Conservation (phyloP, 108 stramenopile genomes). For the Chaetoceros muelleri region DNA sequence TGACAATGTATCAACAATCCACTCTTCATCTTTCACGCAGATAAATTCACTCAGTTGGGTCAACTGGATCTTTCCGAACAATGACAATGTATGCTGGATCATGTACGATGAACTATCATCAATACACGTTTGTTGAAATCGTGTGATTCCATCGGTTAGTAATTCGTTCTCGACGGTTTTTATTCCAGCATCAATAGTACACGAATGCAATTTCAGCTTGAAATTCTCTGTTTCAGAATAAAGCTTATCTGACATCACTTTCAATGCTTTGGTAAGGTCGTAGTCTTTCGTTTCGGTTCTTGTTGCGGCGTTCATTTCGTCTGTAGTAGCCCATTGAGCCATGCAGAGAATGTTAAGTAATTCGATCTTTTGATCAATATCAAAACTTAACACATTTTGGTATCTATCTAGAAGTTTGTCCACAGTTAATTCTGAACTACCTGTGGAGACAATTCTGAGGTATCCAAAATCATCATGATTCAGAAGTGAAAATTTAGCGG, state of each 20-base stretch:
- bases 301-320: conserved; percentile 25
- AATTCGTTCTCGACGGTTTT: conserved; percentile 50
- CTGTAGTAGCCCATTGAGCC: conserved; percentile 62
- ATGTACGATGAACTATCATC: conserved; percentile 13
- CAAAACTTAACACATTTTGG: conserved; percentile 55
- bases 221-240: conserved; percentile 13
- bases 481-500: conserved; percentile 23
- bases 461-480: conserved; percentile 30
- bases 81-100: conserved; percentile 17
- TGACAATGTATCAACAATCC: conserved; percentile 29
- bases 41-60: conserved; percentile 56
- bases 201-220: conserved; percentile 13
- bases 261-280: conserved; percentile 9
- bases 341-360: conserved; percentile 67
- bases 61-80: conserved; percentile 47
- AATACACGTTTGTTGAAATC: conserved; percentile 6
- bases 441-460: conserved; percentile 20
- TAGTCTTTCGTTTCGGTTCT: conserved; percentile 2
- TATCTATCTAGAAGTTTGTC: conserved; percentile 21
- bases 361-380: conserved; percentile 26
- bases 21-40: conserved; percentile 40
- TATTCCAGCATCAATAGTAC: conserved; percentile 44
- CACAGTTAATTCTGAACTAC: conserved; percentile 20
- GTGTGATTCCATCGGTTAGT: conserved; percentile 39
- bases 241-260: conserved; percentile 15